These are phyloP conservation scores for Boletus barrowsii DNA, from an alignment of 768 basidiomycete species.

Conservation along the genomic window DNA sequence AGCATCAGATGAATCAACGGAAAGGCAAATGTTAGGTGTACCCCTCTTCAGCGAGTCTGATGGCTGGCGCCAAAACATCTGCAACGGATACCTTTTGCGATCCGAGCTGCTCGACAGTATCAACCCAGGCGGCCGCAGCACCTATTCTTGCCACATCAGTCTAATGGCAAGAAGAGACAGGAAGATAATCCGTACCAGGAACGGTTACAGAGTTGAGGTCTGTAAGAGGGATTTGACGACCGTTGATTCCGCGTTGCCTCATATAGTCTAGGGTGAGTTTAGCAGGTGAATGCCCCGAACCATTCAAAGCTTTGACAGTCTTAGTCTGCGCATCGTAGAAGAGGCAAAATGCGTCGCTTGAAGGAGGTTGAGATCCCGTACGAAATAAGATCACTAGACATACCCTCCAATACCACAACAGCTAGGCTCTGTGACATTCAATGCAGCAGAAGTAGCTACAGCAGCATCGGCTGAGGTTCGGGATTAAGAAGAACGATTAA, in stretches of 20 bases:
- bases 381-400: conserved; percentile 14
- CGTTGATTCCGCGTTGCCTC: conserved; percentile 64
- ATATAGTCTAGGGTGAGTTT: conserved; percentile 75
- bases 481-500: background rate
- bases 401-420: conserved; percentile 93
- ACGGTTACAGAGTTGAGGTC: conserved; percentile 93
- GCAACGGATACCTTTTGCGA: conserved; percentile 58
- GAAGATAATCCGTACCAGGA: conserved; percentile 47
- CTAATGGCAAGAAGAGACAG: background rate
- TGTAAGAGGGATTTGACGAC: conserved; percentile 66
- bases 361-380: conserved; percentile 10
- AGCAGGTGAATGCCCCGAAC: conserved; percentile 83
- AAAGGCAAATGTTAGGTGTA: conserved; percentile 26
- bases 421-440: conserved; percentile 89
- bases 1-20: background rate
- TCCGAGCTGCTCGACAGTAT: conserved; percentile 81
- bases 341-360: conserved; percentile 86
- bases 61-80: conserved; percentile 86
- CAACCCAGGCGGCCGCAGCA: conserved; percentile 94
- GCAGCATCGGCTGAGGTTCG: conserved; percentile 76
- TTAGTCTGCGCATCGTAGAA: conserved; percentile 86
- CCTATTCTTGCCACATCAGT: no score
- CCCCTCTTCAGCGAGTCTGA: conserved; percentile 91
- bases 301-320: conserved; percentile 85
- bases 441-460: conserved; percentile 86